A percentile compares a stretch with the other conserved stretches of the same genome.
Conservation (phyloP, 495 filamentous ascomycete genomes). For the Aspergillus avenaceus region DNA sequence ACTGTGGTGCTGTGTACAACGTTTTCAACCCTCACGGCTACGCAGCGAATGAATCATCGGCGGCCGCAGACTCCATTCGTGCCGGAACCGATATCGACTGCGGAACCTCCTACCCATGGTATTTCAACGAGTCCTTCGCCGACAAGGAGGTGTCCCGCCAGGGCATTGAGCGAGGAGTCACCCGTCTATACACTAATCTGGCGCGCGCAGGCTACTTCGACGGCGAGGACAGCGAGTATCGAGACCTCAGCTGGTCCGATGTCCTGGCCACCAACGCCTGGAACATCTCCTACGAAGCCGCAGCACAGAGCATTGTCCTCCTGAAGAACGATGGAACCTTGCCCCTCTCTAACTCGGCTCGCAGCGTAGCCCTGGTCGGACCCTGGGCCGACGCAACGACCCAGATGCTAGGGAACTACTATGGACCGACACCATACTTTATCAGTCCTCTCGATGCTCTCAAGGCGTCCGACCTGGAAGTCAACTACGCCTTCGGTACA, state of each 20-base stretch:
- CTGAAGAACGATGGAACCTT: slow-evolving; percentile 59
- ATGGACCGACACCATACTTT: slow-evolving; percentile 52
- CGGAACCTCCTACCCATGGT: slow-evolving; percentile 50
- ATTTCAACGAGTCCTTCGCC: slow-evolving; percentile 45
- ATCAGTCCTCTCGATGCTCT: slow-evolving; percentile 50
- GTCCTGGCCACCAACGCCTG: slow-evolving; percentile 49
- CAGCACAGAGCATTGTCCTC: slow-evolving; percentile 54
- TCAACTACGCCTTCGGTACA: slow-evolving; percentile 47
- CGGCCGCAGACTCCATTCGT: slow-evolving; percentile 50
- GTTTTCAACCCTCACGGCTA: slow-evolving; percentile 55
- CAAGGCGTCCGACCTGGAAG: slow-evolving; percentile 30
- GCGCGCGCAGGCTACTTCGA: slow-evolving; percentile 60
- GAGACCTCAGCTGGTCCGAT: slow-evolving; percentile 47
- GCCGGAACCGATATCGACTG: slow-evolving; percentile 63
- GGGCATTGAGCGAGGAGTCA: slow-evolving; percentile 50
- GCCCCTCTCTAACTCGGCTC: slow-evolving; percentile 38
- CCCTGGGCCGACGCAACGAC: slow-evolving; percentile 56
- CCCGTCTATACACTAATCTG: slow-evolving; percentile 53
- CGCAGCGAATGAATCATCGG: slow-evolving; percentile 36
- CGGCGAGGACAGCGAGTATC: slow-evolving; percentile 40
- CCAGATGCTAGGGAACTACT: slow-evolving; percentile 61
- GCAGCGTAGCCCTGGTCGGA: slow-evolving; percentile 54
- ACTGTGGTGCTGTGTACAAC: slow-evolving; percentile 56
- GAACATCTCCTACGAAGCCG: slow-evolving; percentile 55
- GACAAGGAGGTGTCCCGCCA: slow-evolving; percentile 44